These are phyloP conservation scores for Fusarium albosuccineum DNA, from an alignment of 2,329 filamentous ascomycete genomes.

Conservation along the genomic window DNA sequence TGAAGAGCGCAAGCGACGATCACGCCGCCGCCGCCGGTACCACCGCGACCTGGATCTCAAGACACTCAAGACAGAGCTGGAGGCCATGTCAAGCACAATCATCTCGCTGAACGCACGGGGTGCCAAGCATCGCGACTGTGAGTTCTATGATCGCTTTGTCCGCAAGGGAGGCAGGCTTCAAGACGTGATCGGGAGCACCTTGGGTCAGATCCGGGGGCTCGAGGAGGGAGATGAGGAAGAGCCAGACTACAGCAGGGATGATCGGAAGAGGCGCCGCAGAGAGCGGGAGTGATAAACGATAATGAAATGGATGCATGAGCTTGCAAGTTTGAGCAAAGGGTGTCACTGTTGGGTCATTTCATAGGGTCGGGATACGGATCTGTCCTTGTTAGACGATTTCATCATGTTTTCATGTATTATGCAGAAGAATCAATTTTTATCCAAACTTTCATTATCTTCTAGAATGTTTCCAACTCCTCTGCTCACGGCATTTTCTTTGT, in stretches of 20 bases:
- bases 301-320: not conserved
- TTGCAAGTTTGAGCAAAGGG: not conserved
- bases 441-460: slow-evolving; percentile 15
- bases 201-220: slow-evolving; percentile 41
- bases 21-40: slow-evolving; percentile 33
- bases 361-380: slow-evolving; percentile 3
- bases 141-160: slow-evolving; percentile 46
- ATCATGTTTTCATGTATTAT: not conserved
- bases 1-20: slow-evolving; percentile 34
- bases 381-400: slow-evolving; percentile 7
- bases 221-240: slow-evolving; percentile 30
- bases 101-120: slow-evolving; percentile 42
- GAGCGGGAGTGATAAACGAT: slow-evolving; percentile 17
- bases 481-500: not conserved
- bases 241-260: slow-evolving; percentile 12
- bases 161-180: slow-evolving; percentile 42
- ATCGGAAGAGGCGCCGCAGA: slow-evolving; percentile 28
- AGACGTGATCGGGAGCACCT: slow-evolving; percentile 43
- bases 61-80: slow-evolving; percentile 41
- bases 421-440: not conserved
- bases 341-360: slow-evolving; percentile 11
- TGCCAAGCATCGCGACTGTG: slow-evolving; percentile 40
- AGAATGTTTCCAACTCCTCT: slow-evolving; percentile 15
- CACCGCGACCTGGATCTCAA: slow-evolving; percentile 38
- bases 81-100: slow-evolving; percentile 46